These are phyloP conservation scores for Coniferiporia sulphurascens DNA, from an alignment of 1,284 basidiomycete genomes.

Conservation along the genomic window DNA sequence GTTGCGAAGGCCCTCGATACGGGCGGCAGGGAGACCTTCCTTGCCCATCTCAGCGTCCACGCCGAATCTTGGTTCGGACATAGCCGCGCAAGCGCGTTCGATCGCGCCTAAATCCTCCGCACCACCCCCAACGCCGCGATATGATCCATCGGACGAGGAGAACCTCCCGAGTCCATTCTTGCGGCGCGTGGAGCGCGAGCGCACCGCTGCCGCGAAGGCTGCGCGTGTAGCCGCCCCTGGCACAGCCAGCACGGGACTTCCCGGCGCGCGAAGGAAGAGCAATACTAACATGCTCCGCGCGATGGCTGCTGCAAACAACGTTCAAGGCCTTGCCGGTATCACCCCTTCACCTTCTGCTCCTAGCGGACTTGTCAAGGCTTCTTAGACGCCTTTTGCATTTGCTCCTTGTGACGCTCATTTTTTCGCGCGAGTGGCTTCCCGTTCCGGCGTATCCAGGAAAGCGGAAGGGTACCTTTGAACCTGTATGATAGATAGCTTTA, in stretches of 20 bases:
- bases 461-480: background rate
- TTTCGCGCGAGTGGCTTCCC: background rate
- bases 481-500: background rate
- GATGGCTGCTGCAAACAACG: conserved; percentile 56
- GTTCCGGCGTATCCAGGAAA: background rate
- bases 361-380: background rate
- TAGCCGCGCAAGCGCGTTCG: background rate
- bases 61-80: conserved; percentile 4
- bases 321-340: background rate
- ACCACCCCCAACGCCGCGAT: conserved; percentile 38
- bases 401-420: background rate
- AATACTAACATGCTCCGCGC: conserved; percentile 51
- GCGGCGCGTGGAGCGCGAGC: conserved; percentile 47
- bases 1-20: conserved; percentile 32
- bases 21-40: conserved; percentile 17
- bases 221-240: conserved; percentile 23
- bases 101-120: background rate
- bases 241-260: background rate
- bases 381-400: background rate
- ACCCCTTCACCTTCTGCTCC: background rate
- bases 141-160: conserved; percentile 72
- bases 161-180: conserved; percentile 82
- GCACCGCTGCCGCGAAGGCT: conserved; percentile 11
- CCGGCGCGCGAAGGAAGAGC: conserved; percentile 36
- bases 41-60: conserved; percentile 21